These are phyloP conservation scores for Corymbia calophylla DNA, from an alignment of 441 rosid species.

Conservation along the genomic window DNA sequence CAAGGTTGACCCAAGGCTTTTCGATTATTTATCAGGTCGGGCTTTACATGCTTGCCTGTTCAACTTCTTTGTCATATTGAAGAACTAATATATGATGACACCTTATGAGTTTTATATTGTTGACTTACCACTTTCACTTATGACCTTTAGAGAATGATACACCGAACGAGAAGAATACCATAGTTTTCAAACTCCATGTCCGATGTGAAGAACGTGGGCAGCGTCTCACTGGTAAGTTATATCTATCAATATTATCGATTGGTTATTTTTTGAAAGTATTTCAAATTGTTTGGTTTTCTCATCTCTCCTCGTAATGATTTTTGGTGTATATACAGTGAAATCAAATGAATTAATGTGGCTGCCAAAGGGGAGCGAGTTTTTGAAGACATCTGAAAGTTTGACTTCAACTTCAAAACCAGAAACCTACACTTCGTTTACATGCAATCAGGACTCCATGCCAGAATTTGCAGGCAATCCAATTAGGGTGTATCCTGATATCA, in stretches of 20 bases:
- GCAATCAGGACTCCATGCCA: slow-evolving; percentile 57
- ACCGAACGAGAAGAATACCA: slow-evolving; percentile 87
- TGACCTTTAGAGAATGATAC: slow-evolving; percentile 62
- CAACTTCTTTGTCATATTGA: background rate
- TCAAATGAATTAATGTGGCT: slow-evolving; percentile 72
- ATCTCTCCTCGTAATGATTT: slow-evolving; percentile 1
- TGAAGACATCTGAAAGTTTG: slow-evolving; percentile 44
- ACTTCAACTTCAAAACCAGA: slow-evolving; percentile 38
- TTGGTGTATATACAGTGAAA: slow-evolving; percentile 38
- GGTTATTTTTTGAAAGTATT: background rate
- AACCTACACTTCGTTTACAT: slow-evolving; percentile 74
- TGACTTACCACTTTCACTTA: background rate
- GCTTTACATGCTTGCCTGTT: background rate
- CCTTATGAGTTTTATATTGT: background rate
- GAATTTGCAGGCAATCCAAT: slow-evolving; percentile 54
- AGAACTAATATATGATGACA: background rate
- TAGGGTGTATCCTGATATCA: slow-evolving; percentile 40
- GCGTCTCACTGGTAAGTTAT: slow-evolving; percentile 57
- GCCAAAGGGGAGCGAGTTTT: slow-evolving; percentile 76
- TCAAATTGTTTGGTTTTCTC: background rate
- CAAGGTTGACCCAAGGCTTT: slow-evolving; percentile 72
- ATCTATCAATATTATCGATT: background rate
- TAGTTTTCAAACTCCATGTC: slow-evolving; percentile 89
- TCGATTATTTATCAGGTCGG: slow-evolving; percentile 82
- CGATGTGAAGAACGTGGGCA: slow-evolving; percentile 35